Evolutionary conservation across 495 filamentous ascomycete species (phyloP).

Genomic region (Hypoxylon rickii): DNA sequence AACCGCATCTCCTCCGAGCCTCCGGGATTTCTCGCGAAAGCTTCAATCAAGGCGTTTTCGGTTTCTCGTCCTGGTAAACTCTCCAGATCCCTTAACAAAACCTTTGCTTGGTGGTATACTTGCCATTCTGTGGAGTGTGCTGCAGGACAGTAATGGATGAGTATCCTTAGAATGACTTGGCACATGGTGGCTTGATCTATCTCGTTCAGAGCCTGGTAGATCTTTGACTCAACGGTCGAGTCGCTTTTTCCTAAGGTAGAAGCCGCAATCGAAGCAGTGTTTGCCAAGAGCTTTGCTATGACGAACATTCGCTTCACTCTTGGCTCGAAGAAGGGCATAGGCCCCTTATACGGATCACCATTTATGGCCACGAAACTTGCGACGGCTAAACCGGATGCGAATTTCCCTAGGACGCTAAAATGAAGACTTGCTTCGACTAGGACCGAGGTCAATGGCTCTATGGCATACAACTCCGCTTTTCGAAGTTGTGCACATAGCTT

Average conservation of each 20-base stretch:
- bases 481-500: slow-evolving; percentile 43
- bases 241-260: slow-evolving; percentile 6
- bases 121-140: slow-evolving; percentile 44
- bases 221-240: slow-evolving; percentile 20
- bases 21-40: slow-evolving; percentile 43
- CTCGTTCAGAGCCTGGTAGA: slow-evolving; percentile 34
- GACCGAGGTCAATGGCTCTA: slow-evolving; percentile 44
- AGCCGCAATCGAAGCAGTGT: slow-evolving; percentile 34
- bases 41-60: slow-evolving; percentile 41
- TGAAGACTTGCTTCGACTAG: slow-evolving; percentile 34
- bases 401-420: slow-evolving; percentile 32
- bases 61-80: slow-evolving; percentile 40
- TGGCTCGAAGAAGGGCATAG: slow-evolving; percentile 44
- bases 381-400: slow-evolving; percentile 42
- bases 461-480: slow-evolving; percentile 43
- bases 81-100: slow-evolving; percentile 45
- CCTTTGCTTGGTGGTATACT: slow-evolving; percentile 39
- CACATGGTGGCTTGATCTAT: slow-evolving; percentile 49
- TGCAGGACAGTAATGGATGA: slow-evolving; percentile 37
- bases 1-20: slow-evolving; percentile 39
- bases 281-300: slow-evolving; percentile 44
- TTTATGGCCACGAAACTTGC: slow-evolving; percentile 44
- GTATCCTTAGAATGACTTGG: slow-evolving; percentile 43
- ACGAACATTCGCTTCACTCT: slow-evolving; percentile 46
- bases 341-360: slow-evolving; percentile 42